A percentile compares a stretch with the other conserved stretches of the same genome.
phyloP scores from a whole-genome alignment of 208 protist genomes.

The Wallacemonas collosoma region DNA sequence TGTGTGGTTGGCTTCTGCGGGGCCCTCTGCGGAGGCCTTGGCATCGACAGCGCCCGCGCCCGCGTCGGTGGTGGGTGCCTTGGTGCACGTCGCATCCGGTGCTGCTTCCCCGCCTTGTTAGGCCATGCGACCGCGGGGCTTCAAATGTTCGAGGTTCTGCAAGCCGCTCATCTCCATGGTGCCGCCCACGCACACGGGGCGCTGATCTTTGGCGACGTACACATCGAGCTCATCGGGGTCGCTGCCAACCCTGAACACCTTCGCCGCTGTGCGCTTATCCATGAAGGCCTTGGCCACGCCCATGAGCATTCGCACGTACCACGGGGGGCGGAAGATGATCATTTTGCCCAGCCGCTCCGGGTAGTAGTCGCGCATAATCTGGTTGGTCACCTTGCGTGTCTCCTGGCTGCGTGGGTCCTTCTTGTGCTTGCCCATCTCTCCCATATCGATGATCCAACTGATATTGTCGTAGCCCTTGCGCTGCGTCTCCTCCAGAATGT shows the following conservation, averaged over 20 bases:
- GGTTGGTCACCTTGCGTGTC: slow-evolving; percentile 54
- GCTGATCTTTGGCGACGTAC: slow-evolving; percentile 39
- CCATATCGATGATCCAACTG: slow-evolving; percentile 74
- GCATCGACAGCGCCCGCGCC: background rate
- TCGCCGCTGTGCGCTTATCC: slow-evolving; percentile 41
- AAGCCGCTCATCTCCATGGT: slow-evolving; percentile 10
- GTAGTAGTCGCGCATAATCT: slow-evolving; percentile 76
- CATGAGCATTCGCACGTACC: slow-evolving; percentile 54
- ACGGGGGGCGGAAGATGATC: slow-evolving; percentile 60
- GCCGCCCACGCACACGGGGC: slow-evolving; percentile 36
- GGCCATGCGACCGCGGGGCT: slow-evolving; percentile 8
- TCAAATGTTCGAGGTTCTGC: slow-evolving; percentile 3
- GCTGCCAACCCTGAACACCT: slow-evolving; percentile 38
- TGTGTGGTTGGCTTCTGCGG: background rate
- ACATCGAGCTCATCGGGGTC: slow-evolving; percentile 46
- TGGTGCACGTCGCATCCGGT: background rate
- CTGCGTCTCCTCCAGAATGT: slow-evolving; percentile 65
- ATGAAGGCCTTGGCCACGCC: slow-evolving; percentile 52
- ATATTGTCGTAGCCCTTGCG: slow-evolving; percentile 63
- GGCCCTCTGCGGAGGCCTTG: background rate
- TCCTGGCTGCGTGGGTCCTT: slow-evolving; percentile 24
- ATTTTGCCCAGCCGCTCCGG: slow-evolving; percentile 57
- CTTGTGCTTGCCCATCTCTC: slow-evolving; percentile 56
- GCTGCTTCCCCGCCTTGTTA: too few relatives aligned
- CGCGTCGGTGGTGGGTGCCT: background rate